phyloP scores from a whole-genome alignment of 1,284 basidiomycete species.

The Fomitopsis pinicola region DNA sequence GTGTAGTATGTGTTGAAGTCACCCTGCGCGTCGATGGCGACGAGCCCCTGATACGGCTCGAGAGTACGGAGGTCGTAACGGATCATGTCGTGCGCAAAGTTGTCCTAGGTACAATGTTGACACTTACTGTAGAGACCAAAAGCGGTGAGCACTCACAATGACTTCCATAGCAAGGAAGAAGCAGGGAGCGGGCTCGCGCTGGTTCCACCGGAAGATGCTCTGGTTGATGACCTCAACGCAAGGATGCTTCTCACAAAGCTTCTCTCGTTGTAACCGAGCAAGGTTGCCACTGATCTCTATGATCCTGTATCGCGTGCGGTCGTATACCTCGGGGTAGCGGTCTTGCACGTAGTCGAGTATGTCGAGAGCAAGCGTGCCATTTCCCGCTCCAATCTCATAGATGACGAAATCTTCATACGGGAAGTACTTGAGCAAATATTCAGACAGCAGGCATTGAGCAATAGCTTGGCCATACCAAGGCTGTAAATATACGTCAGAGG shows the following conservation, averaged over 20 bases:
- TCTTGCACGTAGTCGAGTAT: slow-evolving; percentile 79
- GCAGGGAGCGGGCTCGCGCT: slow-evolving; percentile 77
- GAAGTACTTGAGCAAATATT: slow-evolving; percentile 92
- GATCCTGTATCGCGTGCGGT: slow-evolving; percentile 86
- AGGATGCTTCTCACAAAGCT: slow-evolving; percentile 50
- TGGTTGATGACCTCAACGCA: slow-evolving; percentile 74
- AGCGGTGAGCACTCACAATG: slow-evolving; percentile 53
- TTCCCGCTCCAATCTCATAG: slow-evolving; percentile 97
- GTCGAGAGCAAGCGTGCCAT: slow-evolving; percentile 90
- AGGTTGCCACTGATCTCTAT: slow-evolving; percentile 90
- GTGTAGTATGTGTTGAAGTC: slow-evolving; percentile 88
- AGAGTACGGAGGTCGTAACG: slow-evolving; percentile 81
- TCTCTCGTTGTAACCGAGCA: slow-evolving; percentile 66
- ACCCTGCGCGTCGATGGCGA: slow-evolving; percentile 78
- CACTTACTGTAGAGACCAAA: not conserved
- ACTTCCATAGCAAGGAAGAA: slow-evolving; percentile 96
- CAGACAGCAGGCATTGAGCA: slow-evolving; percentile 82
- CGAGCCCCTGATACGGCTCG: slow-evolving; percentile 80
- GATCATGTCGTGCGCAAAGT: slow-evolving; percentile 95
- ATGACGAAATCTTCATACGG: slow-evolving; percentile 94
- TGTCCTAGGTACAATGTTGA: slow-evolving; percentile 58
- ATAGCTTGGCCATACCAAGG: slow-evolving; percentile 94
- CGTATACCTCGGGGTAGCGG: slow-evolving; percentile 88
- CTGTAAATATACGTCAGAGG: slow-evolving; percentile 36
- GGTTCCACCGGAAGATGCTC: slow-evolving; percentile 88